Evolutionary conservation across 1,284 basidiomycete genomes (phyloP).

Genomic region (Rhodotorula sp.): DNA sequence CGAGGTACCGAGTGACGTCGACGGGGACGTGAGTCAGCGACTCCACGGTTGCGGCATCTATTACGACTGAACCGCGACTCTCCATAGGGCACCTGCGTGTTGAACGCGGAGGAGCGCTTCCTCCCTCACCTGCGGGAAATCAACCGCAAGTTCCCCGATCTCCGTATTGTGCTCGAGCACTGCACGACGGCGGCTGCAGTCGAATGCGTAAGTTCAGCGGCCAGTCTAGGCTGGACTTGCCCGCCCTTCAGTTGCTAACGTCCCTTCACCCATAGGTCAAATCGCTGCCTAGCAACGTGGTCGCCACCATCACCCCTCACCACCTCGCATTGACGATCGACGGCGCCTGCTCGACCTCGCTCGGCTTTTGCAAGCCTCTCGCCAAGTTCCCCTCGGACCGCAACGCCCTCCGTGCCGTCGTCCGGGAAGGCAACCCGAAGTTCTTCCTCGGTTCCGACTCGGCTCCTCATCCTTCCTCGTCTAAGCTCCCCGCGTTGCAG

Average conservation of each 20-base stretch:
- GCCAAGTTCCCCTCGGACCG: constrained; percentile 95
- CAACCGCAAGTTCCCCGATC: constrained; percentile 79
- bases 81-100: constrained; percentile 76
- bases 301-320: constrained; percentile 95
- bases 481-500: constrained; percentile 71
- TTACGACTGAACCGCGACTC: neutral
- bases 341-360: constrained; percentile 94
- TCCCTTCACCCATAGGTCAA: constrained; percentile 55
- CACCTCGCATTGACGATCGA: constrained; percentile 93
- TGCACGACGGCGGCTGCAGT: constrained; percentile 96
- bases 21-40: constrained; percentile 57
- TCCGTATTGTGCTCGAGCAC: constrained; percentile 97
- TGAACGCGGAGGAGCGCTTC: constrained; percentile 92
- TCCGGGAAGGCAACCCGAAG: constrained; percentile 78
- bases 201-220: constrained; percentile 59
- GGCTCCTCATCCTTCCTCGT: constrained; percentile 82
- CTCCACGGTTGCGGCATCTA: too few species aligned
- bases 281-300: constrained; percentile 80
- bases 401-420: constrained; percentile 74
- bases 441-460: constrained; percentile 99
- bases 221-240: neutral
- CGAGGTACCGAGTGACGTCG: constrained; percentile 87
- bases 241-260: neutral
- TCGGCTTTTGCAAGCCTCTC: constrained; percentile 97
- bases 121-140: constrained; percentile 82